Percentiles rank a stretch among this genome's conserved stretches.
These are phyloP conservation scores for Cudoniella acicularis DNA, from an alignment of 495 filamentous ascomycete species.

Conservation along the genomic window DNA sequence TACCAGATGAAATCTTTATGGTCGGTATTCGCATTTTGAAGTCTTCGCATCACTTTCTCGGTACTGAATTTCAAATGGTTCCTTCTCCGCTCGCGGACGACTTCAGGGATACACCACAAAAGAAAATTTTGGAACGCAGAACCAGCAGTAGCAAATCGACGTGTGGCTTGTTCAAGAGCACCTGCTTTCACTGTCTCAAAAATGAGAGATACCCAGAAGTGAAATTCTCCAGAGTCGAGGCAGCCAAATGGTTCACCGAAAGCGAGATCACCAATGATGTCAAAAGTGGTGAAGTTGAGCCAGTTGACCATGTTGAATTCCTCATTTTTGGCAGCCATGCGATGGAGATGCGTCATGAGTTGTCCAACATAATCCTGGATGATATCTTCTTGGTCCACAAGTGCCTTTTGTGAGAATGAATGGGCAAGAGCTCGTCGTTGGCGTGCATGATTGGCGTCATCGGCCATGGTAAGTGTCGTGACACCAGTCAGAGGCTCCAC, in stretches of 20 bases:
- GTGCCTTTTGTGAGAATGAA: constrained; percentile 45
- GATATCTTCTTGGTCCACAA: constrained; percentile 42
- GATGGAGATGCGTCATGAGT: not conserved
- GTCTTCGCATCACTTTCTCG: constrained; percentile 7
- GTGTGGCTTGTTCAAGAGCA: constrained; percentile 4
- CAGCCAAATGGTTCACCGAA: constrained; percentile 51
- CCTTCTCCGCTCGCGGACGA: not conserved
- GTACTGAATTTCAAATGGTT: constrained; percentile 7
- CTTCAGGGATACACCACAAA: not conserved
- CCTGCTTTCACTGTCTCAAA: constrained; percentile 31
- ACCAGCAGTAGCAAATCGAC: constrained; percentile 1
- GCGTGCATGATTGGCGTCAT: constrained; percentile 41
- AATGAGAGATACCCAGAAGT: constrained; percentile 39
- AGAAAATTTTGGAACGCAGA: constrained; percentile 1
- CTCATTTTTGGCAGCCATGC: not conserved
- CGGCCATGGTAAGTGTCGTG: constrained; percentile 25
- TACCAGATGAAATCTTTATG: constrained; percentile 14
- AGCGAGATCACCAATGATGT: constrained; percentile 55
- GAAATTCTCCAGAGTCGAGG: constrained; percentile 39
- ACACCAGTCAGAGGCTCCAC: constrained; percentile 1
- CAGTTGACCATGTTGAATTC: constrained; percentile 38
- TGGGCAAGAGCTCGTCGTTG: constrained; percentile 44
- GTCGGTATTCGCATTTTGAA: not conserved
- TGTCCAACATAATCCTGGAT: constrained; percentile 2
- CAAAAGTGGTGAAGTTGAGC: constrained; percentile 54